phyloP scores from a whole-genome alignment of 306 rosid species.

The Potentilla sterilis region DNA sequence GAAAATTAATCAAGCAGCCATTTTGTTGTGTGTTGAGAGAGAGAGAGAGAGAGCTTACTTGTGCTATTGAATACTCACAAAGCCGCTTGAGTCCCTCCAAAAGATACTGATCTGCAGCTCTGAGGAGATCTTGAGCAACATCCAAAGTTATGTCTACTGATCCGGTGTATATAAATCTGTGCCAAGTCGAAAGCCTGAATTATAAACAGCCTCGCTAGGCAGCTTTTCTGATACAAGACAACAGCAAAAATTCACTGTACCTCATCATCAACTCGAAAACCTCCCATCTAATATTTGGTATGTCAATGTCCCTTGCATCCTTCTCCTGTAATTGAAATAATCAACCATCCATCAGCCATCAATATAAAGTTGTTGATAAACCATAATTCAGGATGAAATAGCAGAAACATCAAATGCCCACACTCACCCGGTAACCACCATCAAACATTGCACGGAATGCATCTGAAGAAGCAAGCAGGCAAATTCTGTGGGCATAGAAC shows the following conservation, averaged over 20 bases:
- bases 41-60: slow-evolving; percentile 47
- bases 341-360: not conserved
- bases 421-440: slow-evolving; percentile 96
- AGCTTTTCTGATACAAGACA: slow-evolving; percentile 17
- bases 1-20: slow-evolving; percentile 20
- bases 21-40: not conserved
- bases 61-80: slow-evolving; percentile 91
- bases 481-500: slow-evolving; percentile 93
- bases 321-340: slow-evolving; percentile 62
- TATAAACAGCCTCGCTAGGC: slow-evolving; percentile 22
- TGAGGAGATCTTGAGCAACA: slow-evolving; percentile 94
- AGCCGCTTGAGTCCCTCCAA: slow-evolving; percentile 96
- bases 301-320: slow-evolving; percentile 98
- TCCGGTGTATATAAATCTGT: slow-evolving; percentile 96
- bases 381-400: not conserved
- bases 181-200: slow-evolving; percentile 24
- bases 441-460: slow-evolving; percentile 99
- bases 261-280: slow-evolving; percentile 99
- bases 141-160: slow-evolving; percentile 78
- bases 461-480: slow-evolving; percentile 95
- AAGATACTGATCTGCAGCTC: slow-evolving; percentile 99
- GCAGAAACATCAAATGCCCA: not conserved
- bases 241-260: slow-evolving; percentile 33
- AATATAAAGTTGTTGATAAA: not conserved
- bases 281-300: slow-evolving; percentile 98